These are phyloP conservation scores for Xylaria sp. DNA, from an alignment of 2,329 filamentous ascomycete species.

Conservation along the genomic window DNA sequence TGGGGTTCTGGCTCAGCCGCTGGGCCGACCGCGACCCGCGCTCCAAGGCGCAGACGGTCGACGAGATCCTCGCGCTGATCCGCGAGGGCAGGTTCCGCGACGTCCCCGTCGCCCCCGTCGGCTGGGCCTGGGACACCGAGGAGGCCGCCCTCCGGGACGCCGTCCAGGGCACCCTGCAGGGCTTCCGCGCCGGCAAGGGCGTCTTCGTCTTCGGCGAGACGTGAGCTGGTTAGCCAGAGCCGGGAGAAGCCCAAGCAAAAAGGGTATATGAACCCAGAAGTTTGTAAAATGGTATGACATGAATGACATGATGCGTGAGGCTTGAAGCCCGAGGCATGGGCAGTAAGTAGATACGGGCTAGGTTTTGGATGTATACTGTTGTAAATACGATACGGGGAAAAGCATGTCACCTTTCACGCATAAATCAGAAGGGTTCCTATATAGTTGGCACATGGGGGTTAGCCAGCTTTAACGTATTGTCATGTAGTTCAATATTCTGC, in stretches of 20 bases:
- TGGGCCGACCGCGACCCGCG: constrained; percentile 79
- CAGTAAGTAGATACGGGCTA: not conserved
- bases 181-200: constrained; percentile 85
- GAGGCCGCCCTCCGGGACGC: constrained; percentile 69
- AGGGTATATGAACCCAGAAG: too few species aligned
- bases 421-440: too few species aligned
- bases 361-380: not conserved
- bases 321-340: too few species aligned
- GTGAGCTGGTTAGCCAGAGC: constrained; percentile 33
- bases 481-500: too few species aligned
- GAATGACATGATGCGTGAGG: too few species aligned
- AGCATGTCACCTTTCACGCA: too few species aligned
- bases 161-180: constrained; percentile 80
- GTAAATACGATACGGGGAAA: too few species aligned
- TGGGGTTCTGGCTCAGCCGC: constrained; percentile 91
- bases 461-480: too few species aligned
- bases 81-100: constrained; percentile 78
- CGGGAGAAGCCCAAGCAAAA: too few species aligned
- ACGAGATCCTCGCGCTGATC: constrained; percentile 78
- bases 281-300: too few species aligned
- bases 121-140: constrained; percentile 82
- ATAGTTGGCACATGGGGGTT: too few species aligned
- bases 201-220: constrained; percentile 79
- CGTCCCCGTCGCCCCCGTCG: constrained; percentile 77
- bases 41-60: constrained; percentile 78